Evolutionary conservation across 2,329 filamentous ascomycete genomes (phyloP).

Genomic region (Zasmidium angulare): DNA sequence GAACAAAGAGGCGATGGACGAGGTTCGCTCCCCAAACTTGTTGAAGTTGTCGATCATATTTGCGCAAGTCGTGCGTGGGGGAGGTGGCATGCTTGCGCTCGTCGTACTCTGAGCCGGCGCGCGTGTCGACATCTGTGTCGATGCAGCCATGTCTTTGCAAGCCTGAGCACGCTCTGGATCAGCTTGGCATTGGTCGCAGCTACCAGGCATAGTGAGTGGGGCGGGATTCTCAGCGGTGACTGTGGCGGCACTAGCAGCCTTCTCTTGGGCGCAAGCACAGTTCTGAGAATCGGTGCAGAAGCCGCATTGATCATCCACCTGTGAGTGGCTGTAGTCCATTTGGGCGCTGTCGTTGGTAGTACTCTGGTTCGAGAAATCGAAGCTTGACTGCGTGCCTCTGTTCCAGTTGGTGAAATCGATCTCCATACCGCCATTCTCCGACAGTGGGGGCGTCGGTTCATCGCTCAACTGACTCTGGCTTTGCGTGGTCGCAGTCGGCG

Average conservation of each 20-base stretch:
- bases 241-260: too few species aligned
- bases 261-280: slow-evolving; percentile 26
- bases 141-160: slow-evolving; percentile 25
- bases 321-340: slow-evolving; percentile 23
- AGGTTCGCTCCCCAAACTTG: slow-evolving; percentile 22
- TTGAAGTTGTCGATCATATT: slow-evolving; percentile 25
- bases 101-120: background rate
- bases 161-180: slow-evolving; percentile 29
- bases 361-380: slow-evolving; percentile 9
- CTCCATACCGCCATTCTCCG: slow-evolving; percentile 20
- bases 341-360: slow-evolving; percentile 20
- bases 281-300: slow-evolving; percentile 31
- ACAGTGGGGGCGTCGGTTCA: slow-evolving; percentile 21
- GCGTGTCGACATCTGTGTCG: slow-evolving; percentile 10
- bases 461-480: slow-evolving; percentile 2
- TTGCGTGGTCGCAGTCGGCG: background rate
- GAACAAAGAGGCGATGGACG: slow-evolving; percentile 22
- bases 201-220: slow-evolving; percentile 24
- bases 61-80: slow-evolving; percentile 21
- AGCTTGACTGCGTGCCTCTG: slow-evolving; percentile 5
- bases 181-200: slow-evolving; percentile 28
- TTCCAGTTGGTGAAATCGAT: slow-evolving; percentile 26
- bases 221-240: slow-evolving; percentile 9
- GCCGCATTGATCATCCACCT: slow-evolving; percentile 27
- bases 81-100: slow-evolving; percentile 10